Evolutionary conservation across 208 protist species (phyloP).

Genomic region (Naegleria gruberi): DNA sequence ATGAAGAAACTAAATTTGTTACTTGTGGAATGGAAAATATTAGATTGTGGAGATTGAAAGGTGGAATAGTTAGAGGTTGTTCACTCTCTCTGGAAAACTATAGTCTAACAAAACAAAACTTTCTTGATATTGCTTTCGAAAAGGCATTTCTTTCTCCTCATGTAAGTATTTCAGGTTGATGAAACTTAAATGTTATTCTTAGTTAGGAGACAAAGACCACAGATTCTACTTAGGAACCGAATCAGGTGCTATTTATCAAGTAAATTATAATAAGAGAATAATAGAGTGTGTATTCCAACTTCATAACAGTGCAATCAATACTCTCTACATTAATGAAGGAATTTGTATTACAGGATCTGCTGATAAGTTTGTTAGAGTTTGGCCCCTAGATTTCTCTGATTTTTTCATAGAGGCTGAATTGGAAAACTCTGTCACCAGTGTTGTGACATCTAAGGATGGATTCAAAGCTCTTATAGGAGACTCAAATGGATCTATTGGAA

Average conservation of each 20-base stretch:
- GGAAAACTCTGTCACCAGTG: slow-evolving; percentile 6
- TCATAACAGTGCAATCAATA: slow-evolving; percentile 23
- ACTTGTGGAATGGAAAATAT: slow-evolving; percentile 7
- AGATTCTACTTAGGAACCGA: not conserved
- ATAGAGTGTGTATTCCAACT: slow-evolving; percentile 27
- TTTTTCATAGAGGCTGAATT: slow-evolving; percentile 32
- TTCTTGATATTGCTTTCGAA: not conserved
- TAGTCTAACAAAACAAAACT: not conserved
- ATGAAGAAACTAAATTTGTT: not conserved
- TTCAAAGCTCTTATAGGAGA: slow-evolving; percentile 1
- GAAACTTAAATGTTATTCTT: not conserved
- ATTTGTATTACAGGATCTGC: slow-evolving; percentile 25
- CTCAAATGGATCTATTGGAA: not conserved
- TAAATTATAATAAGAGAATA: not conserved
- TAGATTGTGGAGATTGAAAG: slow-evolving; percentile 19
- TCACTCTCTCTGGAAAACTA: not conserved
- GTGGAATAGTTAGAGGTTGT: slow-evolving; percentile 1
- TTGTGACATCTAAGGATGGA: not conserved
- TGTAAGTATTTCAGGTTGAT: not conserved
- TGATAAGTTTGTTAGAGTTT: slow-evolving; percentile 26
- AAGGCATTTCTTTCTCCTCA: not conserved
- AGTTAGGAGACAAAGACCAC: not conserved
- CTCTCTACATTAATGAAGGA: slow-evolving; percentile 18
- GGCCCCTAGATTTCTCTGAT: slow-evolving; percentile 34
- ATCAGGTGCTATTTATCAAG: slow-evolving; percentile 20